A percentile compares a stretch with the other conserved stretches of the same genome.
Evolutionary conservation across 1,284 basidiomycete genomes (phyloP).

Genomic region (Coniferiporia weirii): DNA sequence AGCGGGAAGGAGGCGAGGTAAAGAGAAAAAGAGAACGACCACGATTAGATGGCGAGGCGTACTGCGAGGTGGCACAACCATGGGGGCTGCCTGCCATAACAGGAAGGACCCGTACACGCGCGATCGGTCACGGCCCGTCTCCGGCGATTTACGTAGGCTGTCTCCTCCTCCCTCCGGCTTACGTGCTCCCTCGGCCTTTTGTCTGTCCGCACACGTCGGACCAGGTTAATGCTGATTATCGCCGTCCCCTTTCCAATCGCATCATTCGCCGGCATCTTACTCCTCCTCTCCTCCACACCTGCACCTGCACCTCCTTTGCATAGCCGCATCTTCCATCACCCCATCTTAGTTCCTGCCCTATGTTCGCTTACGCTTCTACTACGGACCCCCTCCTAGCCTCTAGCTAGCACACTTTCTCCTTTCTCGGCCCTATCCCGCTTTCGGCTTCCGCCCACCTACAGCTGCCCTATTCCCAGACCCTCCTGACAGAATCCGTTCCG

Average conservation of each 20-base stretch:
- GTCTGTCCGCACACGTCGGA: background rate
- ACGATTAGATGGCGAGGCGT: background rate
- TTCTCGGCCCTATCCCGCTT: background rate
- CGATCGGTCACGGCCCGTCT: too few relatives aligned
- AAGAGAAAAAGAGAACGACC: background rate
- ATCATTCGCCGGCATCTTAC: background rate
- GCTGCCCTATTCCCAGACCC: background rate
- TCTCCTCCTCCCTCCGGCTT: background rate
- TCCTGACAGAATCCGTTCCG: background rate
- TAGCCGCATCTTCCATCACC: background rate
- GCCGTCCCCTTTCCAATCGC: background rate
- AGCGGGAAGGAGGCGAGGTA: background rate
- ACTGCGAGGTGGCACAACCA: too few relatives aligned
- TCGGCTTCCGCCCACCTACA: background rate
- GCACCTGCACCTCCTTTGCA: background rate
- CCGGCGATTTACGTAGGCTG: background rate
- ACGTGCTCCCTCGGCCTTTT: background rate
- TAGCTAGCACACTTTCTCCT: too few relatives aligned
- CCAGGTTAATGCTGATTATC: background rate
- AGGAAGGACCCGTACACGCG: background rate
- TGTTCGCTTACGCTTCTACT: too few relatives aligned
- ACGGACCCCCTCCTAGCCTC: background rate
- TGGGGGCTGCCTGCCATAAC: background rate
- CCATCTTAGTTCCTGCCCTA: too few relatives aligned
- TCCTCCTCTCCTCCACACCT: too few relatives aligned